Conservation (phyloP, 192 early-diverging fungal genomes). For the Hyaloraphidium curvatum region DNA sequence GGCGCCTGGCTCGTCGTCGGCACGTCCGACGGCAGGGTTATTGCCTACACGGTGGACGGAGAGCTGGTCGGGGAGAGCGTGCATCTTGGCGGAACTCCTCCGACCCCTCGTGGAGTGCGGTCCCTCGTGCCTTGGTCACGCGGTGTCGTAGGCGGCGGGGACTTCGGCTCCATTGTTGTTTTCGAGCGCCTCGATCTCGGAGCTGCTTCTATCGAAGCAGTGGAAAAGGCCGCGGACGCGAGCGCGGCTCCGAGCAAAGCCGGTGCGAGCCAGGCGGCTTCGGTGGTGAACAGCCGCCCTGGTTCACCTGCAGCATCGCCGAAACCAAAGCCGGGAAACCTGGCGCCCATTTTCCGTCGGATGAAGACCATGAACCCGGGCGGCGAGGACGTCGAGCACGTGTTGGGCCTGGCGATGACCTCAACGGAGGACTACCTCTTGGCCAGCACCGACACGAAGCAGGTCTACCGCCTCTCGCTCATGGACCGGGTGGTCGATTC, state of each 20-base stretch:
- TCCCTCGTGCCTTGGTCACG: too few species aligned
- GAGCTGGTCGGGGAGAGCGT: not conserved
- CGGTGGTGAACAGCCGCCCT: too few species aligned
- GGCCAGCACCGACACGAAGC: not conserved
- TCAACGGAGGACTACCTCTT: not conserved
- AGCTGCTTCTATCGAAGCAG: constrained; percentile 1
- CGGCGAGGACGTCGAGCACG: not conserved
- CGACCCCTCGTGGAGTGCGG: too few species aligned
- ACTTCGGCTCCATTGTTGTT: too few species aligned
- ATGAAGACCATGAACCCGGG: not conserved
- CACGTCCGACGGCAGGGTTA: not conserved
- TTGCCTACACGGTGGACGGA: not conserved
- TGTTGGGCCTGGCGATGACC: not conserved
- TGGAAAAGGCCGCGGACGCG: constrained; percentile 1
- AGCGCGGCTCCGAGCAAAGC: too few species aligned
- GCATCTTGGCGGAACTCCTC: not conserved
- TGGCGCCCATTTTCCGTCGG: not conserved
- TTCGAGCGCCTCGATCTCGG: too few species aligned
- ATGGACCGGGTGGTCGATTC: not conserved
- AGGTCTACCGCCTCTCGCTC: not conserved
- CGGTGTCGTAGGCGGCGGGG: too few species aligned
- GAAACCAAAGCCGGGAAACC: too few species aligned
- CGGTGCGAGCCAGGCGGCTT: too few species aligned
- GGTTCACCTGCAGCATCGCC: too few species aligned
- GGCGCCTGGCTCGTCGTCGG: not conserved